Evolutionary conservation across 257 asterid species (phyloP).

Genomic region (Scutellaria galericulata): DNA sequence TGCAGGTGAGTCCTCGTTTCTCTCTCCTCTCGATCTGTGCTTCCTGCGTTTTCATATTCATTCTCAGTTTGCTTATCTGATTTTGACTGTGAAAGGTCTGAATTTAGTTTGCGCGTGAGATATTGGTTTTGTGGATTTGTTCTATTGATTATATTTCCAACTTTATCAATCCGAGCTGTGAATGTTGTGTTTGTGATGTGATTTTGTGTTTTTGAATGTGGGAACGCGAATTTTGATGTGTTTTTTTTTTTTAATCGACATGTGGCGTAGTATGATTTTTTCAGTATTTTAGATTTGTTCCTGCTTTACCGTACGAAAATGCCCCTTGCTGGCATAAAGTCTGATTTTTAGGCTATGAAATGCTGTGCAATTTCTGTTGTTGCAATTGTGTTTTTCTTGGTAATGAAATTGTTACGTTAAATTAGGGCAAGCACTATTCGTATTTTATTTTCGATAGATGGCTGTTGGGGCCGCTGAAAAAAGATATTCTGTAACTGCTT

Average conservation of each 20-base stretch:
- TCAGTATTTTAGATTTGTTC: not conserved
- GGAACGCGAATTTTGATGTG: not conserved
- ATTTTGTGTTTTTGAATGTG: not conserved
- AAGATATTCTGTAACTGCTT: not conserved
- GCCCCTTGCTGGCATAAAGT: slow-evolving; percentile 21
- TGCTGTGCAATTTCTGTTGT: not conserved
- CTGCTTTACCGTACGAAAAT: not conserved
- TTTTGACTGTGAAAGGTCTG: not conserved
- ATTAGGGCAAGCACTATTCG: not conserved
- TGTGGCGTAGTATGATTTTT: not conserved
- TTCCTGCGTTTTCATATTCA: not conserved
- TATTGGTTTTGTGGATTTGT: not conserved
- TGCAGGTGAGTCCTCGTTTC: slow-evolving; percentile 28
- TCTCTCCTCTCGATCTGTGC: slow-evolving; percentile 14
- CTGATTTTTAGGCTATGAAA: slow-evolving; percentile 5
- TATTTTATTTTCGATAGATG: not conserved
- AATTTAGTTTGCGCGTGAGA: slow-evolving; percentile 4
- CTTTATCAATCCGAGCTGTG: slow-evolving; percentile 23
- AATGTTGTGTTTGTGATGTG: not conserved
- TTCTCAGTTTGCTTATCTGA: not conserved
- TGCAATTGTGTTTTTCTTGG: not conserved
- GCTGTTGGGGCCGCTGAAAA: not conserved
- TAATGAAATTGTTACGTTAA: slow-evolving; percentile 13
- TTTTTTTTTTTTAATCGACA: slow-evolving; percentile 8
- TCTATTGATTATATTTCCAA: slow-evolving; percentile 8